Evolutionary conservation across 2,329 filamentous ascomycete species (phyloP).

Genomic region (Penicillium sp.): DNA sequence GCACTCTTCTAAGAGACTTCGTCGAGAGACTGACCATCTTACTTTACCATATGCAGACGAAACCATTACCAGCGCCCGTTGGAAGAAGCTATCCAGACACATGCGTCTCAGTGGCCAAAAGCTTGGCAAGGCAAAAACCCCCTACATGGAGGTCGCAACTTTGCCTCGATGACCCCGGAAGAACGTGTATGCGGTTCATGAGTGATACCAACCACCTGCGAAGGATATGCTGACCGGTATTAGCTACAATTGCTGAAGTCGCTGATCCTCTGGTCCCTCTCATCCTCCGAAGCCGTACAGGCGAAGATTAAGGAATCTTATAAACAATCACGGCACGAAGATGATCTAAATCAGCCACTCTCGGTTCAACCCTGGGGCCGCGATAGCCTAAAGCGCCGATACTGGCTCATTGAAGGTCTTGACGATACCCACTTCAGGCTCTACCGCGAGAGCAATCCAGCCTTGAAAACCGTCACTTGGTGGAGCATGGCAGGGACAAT

Average conservation of each 20-base stretch:
- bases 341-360: conserved; percentile 80
- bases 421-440: conserved; percentile 94
- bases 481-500: conserved; percentile 91
- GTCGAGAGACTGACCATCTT: conserved; percentile 35
- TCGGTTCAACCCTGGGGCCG: conserved; percentile 90
- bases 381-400: conserved; percentile 88
- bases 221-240: conserved; percentile 18
- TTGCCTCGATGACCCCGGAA: conserved; percentile 79
- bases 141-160: conserved; percentile 77
- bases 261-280: conserved; percentile 84
- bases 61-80: conserved; percentile 92
- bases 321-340: conserved; percentile 81
- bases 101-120: conserved; percentile 86
- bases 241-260: conserved; percentile 84
- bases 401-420: conserved; percentile 90
- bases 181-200: conserved; percentile 69
- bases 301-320: conserved; percentile 83
- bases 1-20: not conserved
- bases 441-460: conserved; percentile 90
- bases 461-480: conserved; percentile 79
- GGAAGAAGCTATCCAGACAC: conserved; percentile 85
- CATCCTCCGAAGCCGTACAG: conserved; percentile 83
- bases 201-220: not conserved
- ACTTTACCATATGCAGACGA: conserved; percentile 60
- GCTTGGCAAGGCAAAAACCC: conserved; percentile 85